Percentiles rank a stretch among this genome's conserved stretches.
Evolutionary conservation across 2,329 filamentous ascomycete genomes (phyloP).

Genomic region (Trichophyton benhamiae): DNA sequence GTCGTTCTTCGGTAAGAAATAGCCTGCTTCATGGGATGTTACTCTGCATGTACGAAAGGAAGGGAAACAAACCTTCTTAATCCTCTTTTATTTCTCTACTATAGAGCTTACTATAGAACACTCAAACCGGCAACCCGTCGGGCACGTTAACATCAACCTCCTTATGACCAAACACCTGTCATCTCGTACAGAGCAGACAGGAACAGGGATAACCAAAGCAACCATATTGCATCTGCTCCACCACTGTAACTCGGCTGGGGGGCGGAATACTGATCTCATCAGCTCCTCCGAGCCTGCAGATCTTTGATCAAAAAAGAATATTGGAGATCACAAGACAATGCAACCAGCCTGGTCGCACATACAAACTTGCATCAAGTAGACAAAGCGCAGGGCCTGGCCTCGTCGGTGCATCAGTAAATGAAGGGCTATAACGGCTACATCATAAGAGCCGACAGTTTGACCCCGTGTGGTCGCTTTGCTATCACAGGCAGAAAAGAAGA

Average conservation of each 20-base stretch:
- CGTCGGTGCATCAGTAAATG: not conserved
- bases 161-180: not conserved
- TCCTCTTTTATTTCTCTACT: not conserved
- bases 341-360: not conserved
- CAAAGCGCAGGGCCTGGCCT: not conserved
- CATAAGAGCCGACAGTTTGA: too few species aligned
- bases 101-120: not conserved
- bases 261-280: not conserved
- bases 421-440: not conserved
- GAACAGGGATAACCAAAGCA: not conserved
- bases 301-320: not conserved
- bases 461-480: not conserved
- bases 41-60: not conserved
- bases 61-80: constrained; percentile 45
- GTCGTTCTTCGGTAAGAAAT: constrained; percentile 84
- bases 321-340: not conserved
- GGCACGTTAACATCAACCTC: not conserved
- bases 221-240: not conserved
- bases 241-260: not conserved
- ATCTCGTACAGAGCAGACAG: not conserved
- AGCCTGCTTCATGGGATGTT: constrained; percentile 33
- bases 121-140: not conserved
- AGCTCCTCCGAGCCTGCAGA: not conserved
- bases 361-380: not conserved
- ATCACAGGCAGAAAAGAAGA: not conserved